phyloP scores from a whole-genome alignment of 108 stramenopile genomes.

The Nannochloropsis salina region DNA sequence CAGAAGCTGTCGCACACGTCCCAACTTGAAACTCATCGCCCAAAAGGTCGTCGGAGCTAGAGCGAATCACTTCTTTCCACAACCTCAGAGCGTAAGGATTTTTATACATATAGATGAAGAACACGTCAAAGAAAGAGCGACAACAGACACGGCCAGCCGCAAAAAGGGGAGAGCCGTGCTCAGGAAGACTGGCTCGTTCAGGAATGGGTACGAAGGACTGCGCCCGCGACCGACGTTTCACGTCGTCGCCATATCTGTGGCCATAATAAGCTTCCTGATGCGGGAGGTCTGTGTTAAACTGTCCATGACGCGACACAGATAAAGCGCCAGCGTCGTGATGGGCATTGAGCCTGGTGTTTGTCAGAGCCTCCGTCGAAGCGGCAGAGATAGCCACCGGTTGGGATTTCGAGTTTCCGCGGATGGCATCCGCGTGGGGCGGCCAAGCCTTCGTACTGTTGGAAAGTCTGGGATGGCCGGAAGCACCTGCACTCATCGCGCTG shows the following conservation, averaged over 20 bases:
- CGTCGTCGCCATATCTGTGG: not conserved
- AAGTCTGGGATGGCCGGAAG: not conserved
- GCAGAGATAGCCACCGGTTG: not conserved
- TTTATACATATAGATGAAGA: slow-evolving; percentile 14
- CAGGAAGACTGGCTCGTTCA: not conserved
- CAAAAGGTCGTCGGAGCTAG: not conserved
- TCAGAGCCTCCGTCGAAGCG: not conserved
- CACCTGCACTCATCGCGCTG: not conserved
- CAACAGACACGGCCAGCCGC: slow-evolving; percentile 7
- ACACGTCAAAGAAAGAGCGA: not conserved
- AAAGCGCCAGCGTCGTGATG: too few relatives aligned
- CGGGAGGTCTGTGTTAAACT: not conserved
- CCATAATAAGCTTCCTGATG: not conserved
- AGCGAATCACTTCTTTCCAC: not conserved
- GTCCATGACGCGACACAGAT: too few relatives aligned
- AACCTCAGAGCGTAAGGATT: not conserved
- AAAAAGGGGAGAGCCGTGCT: not conserved
- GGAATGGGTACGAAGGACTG: not conserved
- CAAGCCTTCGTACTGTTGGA: not conserved
- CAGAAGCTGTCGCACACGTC: not conserved
- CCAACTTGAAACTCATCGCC: not conserved
- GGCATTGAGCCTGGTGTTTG: too few relatives aligned
- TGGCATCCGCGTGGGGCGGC: not conserved
- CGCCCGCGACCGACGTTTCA: not conserved
- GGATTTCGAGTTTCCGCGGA: not conserved